A percentile compares a stretch with the other conserved stretches of the same genome.
These are phyloP conservation scores for Scheffersomyces parashehatae DNA, from an alignment of 1,139 yeast genomes.

Conservation along the genomic window DNA sequence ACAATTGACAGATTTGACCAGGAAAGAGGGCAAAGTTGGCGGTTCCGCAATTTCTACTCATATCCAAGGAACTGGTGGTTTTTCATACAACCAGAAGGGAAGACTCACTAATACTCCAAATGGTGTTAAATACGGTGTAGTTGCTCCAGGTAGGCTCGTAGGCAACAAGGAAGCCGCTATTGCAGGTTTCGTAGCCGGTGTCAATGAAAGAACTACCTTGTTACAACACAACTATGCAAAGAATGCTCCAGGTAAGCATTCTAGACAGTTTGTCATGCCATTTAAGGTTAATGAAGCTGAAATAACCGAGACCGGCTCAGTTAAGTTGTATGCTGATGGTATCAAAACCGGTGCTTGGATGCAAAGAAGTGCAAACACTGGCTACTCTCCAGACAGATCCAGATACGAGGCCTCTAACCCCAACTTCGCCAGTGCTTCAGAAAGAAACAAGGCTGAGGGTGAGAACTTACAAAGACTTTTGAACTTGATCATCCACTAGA, in stretches of 20 bases:
- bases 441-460: constrained; percentile 37
- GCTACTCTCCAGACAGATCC: constrained; percentile 15
- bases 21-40: constrained; percentile 14
- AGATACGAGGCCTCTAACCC: constrained; percentile 34
- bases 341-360: constrained; percentile 45
- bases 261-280: constrained; percentile 48
- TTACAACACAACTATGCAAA: constrained; percentile 44
- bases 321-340: constrained; percentile 43
- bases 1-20: constrained; percentile 23
- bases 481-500: constrained; percentile 25
- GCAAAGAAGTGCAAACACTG: constrained; percentile 23
- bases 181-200: constrained; percentile 69
- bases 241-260: constrained; percentile 44
- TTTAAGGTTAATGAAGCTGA: constrained; percentile 45
- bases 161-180: constrained; percentile 59
- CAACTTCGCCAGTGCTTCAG: constrained; percentile 32
- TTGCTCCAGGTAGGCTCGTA: constrained; percentile 72
- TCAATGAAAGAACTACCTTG: constrained; percentile 36
- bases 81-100: constrained; percentile 71
- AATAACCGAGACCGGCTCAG: constrained; percentile 36
- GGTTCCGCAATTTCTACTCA: constrained; percentile 10
- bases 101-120: constrained; percentile 72
- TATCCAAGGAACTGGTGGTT: constrained; percentile 71
- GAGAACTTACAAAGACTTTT: constrained; percentile 35
- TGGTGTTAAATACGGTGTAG: constrained; percentile 60